Evolutionary conservation across 306 rosid genomes (phyloP).

Genomic region (Erythrophleum fordii): DNA sequence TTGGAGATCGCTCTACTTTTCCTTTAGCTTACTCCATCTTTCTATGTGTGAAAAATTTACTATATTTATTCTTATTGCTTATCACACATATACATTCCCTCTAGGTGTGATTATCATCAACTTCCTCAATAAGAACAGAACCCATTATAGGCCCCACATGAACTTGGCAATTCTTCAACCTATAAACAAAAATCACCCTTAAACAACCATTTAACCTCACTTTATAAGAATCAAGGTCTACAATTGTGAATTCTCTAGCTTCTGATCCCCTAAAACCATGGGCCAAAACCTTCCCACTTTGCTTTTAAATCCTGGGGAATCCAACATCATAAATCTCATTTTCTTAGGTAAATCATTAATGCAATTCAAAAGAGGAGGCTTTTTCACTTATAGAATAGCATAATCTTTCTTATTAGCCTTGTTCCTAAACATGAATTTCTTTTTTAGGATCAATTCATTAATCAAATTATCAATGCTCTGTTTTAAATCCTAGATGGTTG

Average conservation of each 20-base stretch:
- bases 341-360: constrained; percentile 12
- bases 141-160: constrained; percentile 67
- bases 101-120: too few relatives aligned
- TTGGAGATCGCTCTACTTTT: too few relatives aligned
- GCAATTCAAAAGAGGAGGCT: background rate
- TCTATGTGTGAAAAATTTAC: too few relatives aligned
- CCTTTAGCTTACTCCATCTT: too few relatives aligned
- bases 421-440: constrained; percentile 72
- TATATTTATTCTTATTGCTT: too few relatives aligned
- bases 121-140: constrained; percentile 73
- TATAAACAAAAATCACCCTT: constrained; percentile 71
- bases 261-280: constrained; percentile 56
- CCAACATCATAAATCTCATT: constrained; percentile 38
- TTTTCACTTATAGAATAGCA: constrained; percentile 27
- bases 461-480: constrained; percentile 53
- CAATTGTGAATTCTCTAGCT: constrained; percentile 70
- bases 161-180: constrained; percentile 62
- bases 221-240: constrained; percentile 77
- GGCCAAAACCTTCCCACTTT: constrained; percentile 55
- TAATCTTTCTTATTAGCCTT: constrained; percentile 56
- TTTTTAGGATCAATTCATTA: constrained; percentile 60
- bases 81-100: too few relatives aligned
- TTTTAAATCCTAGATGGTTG: constrained; percentile 60
- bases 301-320: constrained; percentile 66
- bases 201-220: constrained; percentile 68